Conservation (phyloP, 352 stramenopile species). For the Globisporangium splendens region DNA sequence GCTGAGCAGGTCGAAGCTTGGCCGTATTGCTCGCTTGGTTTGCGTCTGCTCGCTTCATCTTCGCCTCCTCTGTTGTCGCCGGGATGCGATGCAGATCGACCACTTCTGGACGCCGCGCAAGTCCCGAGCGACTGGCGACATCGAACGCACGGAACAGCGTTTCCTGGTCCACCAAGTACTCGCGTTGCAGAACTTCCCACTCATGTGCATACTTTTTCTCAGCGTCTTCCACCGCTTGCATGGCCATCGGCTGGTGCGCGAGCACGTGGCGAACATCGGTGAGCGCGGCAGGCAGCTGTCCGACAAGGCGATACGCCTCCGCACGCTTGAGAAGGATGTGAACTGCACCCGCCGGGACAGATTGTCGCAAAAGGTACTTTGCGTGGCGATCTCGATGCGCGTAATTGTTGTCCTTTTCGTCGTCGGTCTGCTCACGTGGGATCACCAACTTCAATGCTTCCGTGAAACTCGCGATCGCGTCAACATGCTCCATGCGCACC, state of each 20-base stretch:
- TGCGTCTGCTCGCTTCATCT: conserved; percentile 16
- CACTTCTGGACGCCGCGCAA: conserved; percentile 41
- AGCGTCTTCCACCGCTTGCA: conserved; percentile 11
- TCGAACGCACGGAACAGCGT: conserved; percentile 47
- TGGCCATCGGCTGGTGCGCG: conserved; percentile 20
- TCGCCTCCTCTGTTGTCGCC: background rate
- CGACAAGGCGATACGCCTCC: conserved; percentile 37
- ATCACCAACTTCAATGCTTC: conserved; percentile 23
- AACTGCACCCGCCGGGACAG: conserved; percentile 24
- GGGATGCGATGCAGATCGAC: conserved; percentile 20
- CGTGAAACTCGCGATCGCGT: conserved; percentile 42
- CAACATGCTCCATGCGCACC: conserved; percentile 21
- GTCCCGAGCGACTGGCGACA: conserved; percentile 29
- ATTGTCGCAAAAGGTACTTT: conserved; percentile 7
- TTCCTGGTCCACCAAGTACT: conserved; percentile 53
- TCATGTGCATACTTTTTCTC: conserved; percentile 18
- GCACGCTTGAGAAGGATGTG: conserved; percentile 41
- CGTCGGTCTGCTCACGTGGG: conserved; percentile 11
- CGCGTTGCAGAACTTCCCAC: conserved; percentile 40
- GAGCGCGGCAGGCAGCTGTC: conserved; percentile 44
- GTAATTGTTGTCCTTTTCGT: conserved; percentile 15
- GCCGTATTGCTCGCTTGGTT: background rate
- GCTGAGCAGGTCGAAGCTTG: conserved; percentile 25
- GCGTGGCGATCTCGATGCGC: conserved; percentile 1
- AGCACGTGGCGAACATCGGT: conserved; percentile 36